Base-by-base conservation (phyloP, 352 stramenopile genomes). In the Phytophthora constricta region DNA sequence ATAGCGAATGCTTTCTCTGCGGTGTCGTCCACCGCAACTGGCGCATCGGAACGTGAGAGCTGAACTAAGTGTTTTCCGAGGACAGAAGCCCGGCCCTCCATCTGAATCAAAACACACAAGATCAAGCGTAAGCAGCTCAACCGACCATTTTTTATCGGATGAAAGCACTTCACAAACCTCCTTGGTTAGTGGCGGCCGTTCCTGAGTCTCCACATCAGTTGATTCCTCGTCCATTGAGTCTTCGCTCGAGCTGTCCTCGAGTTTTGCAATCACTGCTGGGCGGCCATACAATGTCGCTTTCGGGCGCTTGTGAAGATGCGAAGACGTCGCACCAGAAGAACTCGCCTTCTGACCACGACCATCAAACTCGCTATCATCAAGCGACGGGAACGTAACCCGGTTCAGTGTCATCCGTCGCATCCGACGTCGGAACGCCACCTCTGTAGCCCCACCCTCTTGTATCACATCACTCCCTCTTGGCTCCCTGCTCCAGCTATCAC, bases 51-150 rank as follows among this genome's bases (percentile, higher is more conserved):
- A 8, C 58, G 60, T 20, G 71, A 60, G 1, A 90, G 66, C 28
- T 80, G 76, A 11, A 46, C 64, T 31, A 92, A 65, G 47, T 86
- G 77, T 42, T 86, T 86, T 4, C 72, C 75, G 8, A 90, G 53
- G 31, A 42, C 54, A 16, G 62, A 50, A 2, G 84, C 72, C 22
- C 74, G 82, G 27, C 74, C 43, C 28, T 93, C 79, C 39, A 79
- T 60, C 77, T 93, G n/a, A n/a, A 71, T n/a, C 20, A 13, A 34
- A 17, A 3, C 7, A 1, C 20, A 60, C 22, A 50, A 58, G 33
- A 58, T 57, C 14, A 14, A 65, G 0, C 55, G 57, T 17, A 22
- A 41, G 26, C 17, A 51, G 9, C 5, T 52, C n/a, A n/a, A 23
- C 14, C 41, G n/a, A 47, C 10, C 19, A 11, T 11, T 22, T 31